Evolutionary conservation across 805 yeast genomes (phyloP).

Genomic region (Tetrapisispora iriomotensis): DNA sequence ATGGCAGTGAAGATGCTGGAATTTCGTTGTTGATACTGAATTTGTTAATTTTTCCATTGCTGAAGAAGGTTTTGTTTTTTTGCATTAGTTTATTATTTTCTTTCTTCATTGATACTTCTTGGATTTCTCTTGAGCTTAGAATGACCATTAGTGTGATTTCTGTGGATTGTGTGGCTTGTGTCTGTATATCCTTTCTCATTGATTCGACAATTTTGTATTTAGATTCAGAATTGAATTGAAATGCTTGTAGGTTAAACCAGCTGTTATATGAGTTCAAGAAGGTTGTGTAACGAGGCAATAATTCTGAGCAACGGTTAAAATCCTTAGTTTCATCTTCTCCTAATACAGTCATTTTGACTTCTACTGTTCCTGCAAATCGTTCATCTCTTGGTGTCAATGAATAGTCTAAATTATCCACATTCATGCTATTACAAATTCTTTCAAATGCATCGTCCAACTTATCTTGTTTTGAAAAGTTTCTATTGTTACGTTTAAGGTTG

Average conservation of each 20-base stretch:
- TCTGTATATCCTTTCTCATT: constrained; percentile 44
- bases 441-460: constrained; percentile 25
- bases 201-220: constrained; percentile 39
- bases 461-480: constrained; percentile 20
- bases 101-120: constrained; percentile 25
- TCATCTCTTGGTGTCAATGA: constrained; percentile 11
- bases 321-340: not conserved
- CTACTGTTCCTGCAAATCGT: constrained; percentile 21
- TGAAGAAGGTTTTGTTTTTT: constrained; percentile 21
- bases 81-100: constrained; percentile 16
- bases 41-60: constrained; percentile 20
- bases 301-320: constrained; percentile 6
- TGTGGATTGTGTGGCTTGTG: constrained; percentile 2
- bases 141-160: constrained; percentile 28
- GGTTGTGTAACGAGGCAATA: constrained; percentile 22
- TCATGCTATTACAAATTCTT: constrained; percentile 8
- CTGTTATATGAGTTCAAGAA: constrained; percentile 23
- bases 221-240: constrained; percentile 41
- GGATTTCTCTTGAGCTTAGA: constrained; percentile 31
- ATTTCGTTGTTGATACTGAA: too few relatives aligned
- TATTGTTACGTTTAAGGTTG: constrained; percentile 18
- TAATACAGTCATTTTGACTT: constrained; percentile 12
- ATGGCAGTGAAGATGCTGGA: too few relatives aligned
- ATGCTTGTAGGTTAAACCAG: constrained; percentile 40
- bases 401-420: not conserved